Evolutionary conservation across 148 eudicot species (phyloP).

Genomic region (Talinum fruticosum): DNA sequence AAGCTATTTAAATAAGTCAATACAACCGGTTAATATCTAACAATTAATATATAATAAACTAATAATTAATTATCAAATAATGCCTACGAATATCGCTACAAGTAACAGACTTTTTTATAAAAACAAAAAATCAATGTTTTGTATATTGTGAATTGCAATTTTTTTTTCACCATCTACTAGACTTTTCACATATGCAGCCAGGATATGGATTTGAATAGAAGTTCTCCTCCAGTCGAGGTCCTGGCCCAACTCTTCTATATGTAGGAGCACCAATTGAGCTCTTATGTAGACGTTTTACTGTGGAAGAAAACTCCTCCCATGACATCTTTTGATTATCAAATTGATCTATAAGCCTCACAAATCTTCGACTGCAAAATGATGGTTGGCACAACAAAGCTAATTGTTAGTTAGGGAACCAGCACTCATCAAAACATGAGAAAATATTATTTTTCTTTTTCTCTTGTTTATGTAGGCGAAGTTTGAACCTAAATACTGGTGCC

Average conservation of each 20-base stretch:
- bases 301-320: constrained; percentile 49
- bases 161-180: constrained; percentile 17
- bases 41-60: no score
- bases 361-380: constrained; percentile 30
- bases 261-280: constrained; percentile 49
- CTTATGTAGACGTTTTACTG: constrained; percentile 46
- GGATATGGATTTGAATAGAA: constrained; percentile 77
- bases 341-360: constrained; percentile 50
- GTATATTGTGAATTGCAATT: neutral
- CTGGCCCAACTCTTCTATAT: constrained; percentile 35
- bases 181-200: constrained; percentile 56
- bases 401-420: neutral
- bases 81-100: no score
- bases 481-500: no score
- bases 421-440: no score
- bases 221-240: constrained; percentile 54
- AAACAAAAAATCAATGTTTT: no score
- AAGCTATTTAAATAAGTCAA: no score
- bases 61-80: no score
- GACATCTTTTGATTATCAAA: constrained; percentile 46
- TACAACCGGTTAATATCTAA: no score
- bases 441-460: no score
- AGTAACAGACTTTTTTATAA: no score
- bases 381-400: neutral
- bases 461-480: no score